A percentile compares a stretch with the other conserved stretches of the same genome.
These are phyloP conservation scores for Parmelia sp. DNA, from an alignment of 495 filamentous ascomycete genomes.

Conservation along the genomic window DNA sequence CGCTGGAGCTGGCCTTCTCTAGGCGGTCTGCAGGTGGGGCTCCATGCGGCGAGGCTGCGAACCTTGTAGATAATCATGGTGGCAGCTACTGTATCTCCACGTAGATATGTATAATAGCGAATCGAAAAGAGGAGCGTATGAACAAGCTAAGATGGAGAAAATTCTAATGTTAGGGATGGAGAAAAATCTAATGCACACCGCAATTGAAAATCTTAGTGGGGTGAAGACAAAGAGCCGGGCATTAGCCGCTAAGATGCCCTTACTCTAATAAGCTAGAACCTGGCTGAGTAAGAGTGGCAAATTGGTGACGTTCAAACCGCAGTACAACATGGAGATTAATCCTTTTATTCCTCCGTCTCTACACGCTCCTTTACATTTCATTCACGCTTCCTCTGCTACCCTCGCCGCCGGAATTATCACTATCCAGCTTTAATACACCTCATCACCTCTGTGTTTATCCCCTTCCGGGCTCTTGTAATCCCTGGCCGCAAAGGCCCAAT, in stretches of 20 bases:
- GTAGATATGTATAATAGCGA: background rate
- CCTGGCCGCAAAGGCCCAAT: slow-evolving; percentile 12
- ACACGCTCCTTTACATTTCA: slow-evolving; percentile 2
- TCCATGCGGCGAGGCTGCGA: slow-evolving; percentile 2
- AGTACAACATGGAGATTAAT: background rate
- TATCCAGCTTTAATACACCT: background rate
- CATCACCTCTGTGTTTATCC: background rate
- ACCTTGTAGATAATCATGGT: slow-evolving; percentile 33
- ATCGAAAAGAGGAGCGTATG: background rate
- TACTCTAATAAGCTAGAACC: background rate
- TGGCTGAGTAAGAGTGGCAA: slow-evolving; percentile 12
- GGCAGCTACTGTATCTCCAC: background rate
- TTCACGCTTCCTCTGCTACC: background rate
- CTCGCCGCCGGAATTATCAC: background rate
- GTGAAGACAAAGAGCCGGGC: slow-evolving; percentile 11
- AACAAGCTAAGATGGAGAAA: background rate
- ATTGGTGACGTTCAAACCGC: slow-evolving; percentile 14
- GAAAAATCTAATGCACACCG: background rate
- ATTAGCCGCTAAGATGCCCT: slow-evolving; percentile 3
- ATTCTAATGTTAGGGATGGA: background rate
- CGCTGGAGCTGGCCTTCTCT: background rate
- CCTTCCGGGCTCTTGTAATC: background rate
- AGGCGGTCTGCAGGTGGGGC: background rate
- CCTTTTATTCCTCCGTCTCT: background rate
- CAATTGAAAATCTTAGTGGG: slow-evolving; percentile 10